Base-by-base conservation (phyloP, 2,329 filamentous ascomycete species). In the Trichophyton simii region DNA sequence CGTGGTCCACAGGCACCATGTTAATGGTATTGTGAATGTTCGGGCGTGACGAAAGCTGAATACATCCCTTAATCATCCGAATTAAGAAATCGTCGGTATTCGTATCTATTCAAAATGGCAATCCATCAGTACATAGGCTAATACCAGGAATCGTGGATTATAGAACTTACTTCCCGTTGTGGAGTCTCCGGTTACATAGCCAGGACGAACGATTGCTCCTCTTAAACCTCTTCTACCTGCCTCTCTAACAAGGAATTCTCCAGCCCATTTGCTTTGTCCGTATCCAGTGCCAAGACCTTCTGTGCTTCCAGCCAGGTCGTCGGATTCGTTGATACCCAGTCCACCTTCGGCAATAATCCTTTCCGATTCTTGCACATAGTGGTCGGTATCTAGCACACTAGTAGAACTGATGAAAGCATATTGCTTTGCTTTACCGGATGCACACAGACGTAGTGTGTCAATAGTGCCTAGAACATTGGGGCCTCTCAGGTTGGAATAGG, bases 41-140 rank as follows among this genome's bases (percentile, higher is more conserved):
- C 0, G 91, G 92, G 0, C 89, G 81, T 2, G 80, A 79, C 1
- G 77, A 77, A 2, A 96, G 79, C 73, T 97, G 91, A 58, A 95
- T 78, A 68, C 90, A 95, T 62, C 90, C 91, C 77, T 96, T 96
- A 61, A 87, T 77, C 76, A 96, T 83, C 44, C 92, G 84, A 65
- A 96, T 82, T 5, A 97, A 77, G 78, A 96, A 97, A 74, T 96
- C 92, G 69, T 97, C 92, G 0, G 86, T 91, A 72, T 87, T 89
- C 71, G 77, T 87, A 64, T 83, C 82, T 68, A 63, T 20, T 61
- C 13, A 44, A 34, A 3, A 44, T n/a, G 6, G n/a, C 15, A 9
- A 50, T n/a, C n/a, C 13, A 11, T 48, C 18, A 60, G 63, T 13
- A 28, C 38, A 8, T 38, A 38, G 22, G 13, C 9, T 50, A 13